Evolutionary conservation across 208 protist species (phyloP), one percentile per base, ranked within the genome.

Genomic region (Acanthamoeba lenticulata): DNA sequence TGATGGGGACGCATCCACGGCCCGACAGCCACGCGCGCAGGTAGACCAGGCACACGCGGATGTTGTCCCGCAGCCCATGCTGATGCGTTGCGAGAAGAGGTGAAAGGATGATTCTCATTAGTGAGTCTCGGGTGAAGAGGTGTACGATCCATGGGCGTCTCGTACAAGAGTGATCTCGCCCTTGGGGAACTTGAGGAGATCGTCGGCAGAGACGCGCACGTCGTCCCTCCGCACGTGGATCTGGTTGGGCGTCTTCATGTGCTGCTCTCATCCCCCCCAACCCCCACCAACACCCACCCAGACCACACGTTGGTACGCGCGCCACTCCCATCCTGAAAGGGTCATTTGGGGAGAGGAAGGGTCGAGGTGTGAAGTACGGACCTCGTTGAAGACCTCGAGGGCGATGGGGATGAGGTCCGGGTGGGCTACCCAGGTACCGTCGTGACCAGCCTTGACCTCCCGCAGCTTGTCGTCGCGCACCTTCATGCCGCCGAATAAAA

Each of bases 391-490:
- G 62, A 96, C 91, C 29, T 96, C 90, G 94, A 95, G 96, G 24
- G 96, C 96, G 38, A 97, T 93, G 32, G 95, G 94, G 34, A 97
- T 96, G 32, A 97, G 94, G n/a, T 79, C 96, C 27, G 96, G 96
- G 81, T 97, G 96, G 1, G 96, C 96, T 13, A 97, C 96, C 96
- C 96, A 97, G 6, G 95, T 97, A 65, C 96, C 96, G 62, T 97
- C 96, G 72, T 97, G 96, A 29, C 96, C 96, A 6, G 96, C 96
- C 40, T 79, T 96, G 29, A 97, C 96, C 40, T 97, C 96, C 91
- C 96, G 94, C 44, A 96, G 52, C 81, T 97, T 97, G 65, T 97
- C 96, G 2, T 77, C 67, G 17, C 74, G 47, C 36, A 97, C 94
- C 89, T 96, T 17, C 60, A 4, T 55, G 15, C 24, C 0, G 27